A percentile compares a stretch with the other conserved stretches of the same genome.
These are phyloP conservation scores for Pholiota adiposa DNA, from an alignment of 1,284 basidiomycete genomes.

Conservation along the genomic window DNA sequence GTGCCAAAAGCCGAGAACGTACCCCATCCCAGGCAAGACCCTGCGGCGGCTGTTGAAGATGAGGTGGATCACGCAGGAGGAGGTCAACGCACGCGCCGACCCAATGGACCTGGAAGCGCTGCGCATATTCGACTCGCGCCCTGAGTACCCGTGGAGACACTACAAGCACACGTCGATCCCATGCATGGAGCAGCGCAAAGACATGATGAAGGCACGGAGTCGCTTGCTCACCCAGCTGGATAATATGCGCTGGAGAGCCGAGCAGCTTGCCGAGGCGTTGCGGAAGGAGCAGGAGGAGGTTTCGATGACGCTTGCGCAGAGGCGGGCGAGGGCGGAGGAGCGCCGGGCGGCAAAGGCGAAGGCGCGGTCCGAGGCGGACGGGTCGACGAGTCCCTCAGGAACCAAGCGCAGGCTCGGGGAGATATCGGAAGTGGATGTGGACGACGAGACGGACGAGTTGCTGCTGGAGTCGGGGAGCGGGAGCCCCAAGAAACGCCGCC, in stretches of 20 bases:
- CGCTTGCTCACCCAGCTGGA: constrained; percentile 12
- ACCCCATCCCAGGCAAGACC: constrained; percentile 46
- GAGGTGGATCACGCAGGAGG: constrained; percentile 49
- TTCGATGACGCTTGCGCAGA: constrained; percentile 3
- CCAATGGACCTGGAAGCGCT: constrained; percentile 47
- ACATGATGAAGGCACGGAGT: constrained; percentile 12
- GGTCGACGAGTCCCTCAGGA: not conserved
- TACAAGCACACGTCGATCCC: constrained; percentile 9
- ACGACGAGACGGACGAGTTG: not conserved
- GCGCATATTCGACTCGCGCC: constrained; percentile 36
- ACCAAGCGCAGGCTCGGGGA: not conserved
- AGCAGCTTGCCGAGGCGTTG: constrained; percentile 12
- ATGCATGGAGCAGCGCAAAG: constrained; percentile 19
- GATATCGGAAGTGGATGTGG: not conserved
- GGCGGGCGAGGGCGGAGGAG: no score
- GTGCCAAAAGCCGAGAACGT: constrained; percentile 29
- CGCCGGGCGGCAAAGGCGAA: no score
- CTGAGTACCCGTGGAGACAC: constrained; percentile 15
- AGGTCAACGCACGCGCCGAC: constrained; percentile 42
- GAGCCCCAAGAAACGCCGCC: constrained; percentile 6
- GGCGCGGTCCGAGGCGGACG: no score
- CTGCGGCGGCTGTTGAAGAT: constrained; percentile 51
- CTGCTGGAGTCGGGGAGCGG: not conserved
- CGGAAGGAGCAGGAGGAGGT: constrained; percentile 8
- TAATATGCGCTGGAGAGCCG: constrained; percentile 4